Conservation (phyloP, 495 filamentous ascomycete genomes). For the Daldinia caldariorum region DNA sequence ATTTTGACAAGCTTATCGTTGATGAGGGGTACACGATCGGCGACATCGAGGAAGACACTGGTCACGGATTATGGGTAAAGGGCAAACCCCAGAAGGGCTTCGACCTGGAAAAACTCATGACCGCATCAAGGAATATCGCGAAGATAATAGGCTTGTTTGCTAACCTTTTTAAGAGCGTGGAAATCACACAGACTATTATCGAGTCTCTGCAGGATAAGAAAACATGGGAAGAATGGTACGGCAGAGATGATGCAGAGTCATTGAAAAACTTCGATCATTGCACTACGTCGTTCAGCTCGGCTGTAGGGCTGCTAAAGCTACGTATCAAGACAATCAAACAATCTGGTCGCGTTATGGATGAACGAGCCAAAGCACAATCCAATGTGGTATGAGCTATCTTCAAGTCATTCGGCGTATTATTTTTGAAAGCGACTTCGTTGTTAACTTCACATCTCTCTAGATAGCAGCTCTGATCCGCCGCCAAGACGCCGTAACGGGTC, state of each 20-base stretch:
- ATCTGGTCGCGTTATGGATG: not conserved
- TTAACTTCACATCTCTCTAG: not conserved
- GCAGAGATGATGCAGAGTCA: not conserved
- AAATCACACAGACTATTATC: not conserved
- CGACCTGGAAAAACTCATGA: not conserved
- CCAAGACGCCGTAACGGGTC: not conserved
- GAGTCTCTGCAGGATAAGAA: constrained; percentile 10
- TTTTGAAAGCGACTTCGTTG: not conserved
- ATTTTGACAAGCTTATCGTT: constrained; percentile 13
- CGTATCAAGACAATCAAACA: constrained; percentile 20
- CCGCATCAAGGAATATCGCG: constrained; percentile 6
- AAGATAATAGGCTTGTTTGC: constrained; percentile 8
- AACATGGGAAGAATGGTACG: constrained; percentile 5
- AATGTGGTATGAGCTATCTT: not conserved
- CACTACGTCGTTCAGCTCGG: not conserved
- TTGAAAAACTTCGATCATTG: not conserved
- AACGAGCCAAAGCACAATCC: constrained; percentile 12
- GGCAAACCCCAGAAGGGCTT: not conserved
- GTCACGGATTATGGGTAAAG: constrained; percentile 6
- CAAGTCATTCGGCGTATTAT: no score
- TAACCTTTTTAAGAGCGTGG: constrained; percentile 16
- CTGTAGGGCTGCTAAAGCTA: constrained; percentile 3
- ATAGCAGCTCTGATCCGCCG: constrained; percentile 12
- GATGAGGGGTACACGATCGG: constrained; percentile 15
- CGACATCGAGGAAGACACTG: constrained; percentile 8